Conservation (phyloP, 2,329 filamentous ascomycete genomes). For the Teratosphaeria destructans region DNA sequence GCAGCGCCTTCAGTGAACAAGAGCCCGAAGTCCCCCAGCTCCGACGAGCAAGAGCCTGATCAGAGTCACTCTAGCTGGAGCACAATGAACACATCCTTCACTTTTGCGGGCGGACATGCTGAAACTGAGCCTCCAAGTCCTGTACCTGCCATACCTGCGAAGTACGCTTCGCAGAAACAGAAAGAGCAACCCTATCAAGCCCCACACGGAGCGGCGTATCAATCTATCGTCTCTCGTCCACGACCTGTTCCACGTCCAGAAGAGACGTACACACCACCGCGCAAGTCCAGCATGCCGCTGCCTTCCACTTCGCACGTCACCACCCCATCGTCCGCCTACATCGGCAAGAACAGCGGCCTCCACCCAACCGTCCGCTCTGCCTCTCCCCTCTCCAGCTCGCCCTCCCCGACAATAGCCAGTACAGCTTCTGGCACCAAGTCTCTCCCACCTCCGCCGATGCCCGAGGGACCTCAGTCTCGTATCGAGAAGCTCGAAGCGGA, state of each 20-base stretch:
- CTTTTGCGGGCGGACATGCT: slow-evolving; percentile 23
- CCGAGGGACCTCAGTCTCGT: slow-evolving; percentile 27
- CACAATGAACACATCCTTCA: slow-evolving; percentile 28
- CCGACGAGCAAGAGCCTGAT: background rate
- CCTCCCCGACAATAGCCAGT: background rate
- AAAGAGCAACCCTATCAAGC: background rate
- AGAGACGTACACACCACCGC: slow-evolving; percentile 7
- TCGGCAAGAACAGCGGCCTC: background rate
- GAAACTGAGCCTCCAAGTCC: slow-evolving; percentile 34
- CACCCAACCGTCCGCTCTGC: slow-evolving; percentile 1
- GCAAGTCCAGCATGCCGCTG: slow-evolving; percentile 1
- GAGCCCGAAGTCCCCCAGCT: background rate
- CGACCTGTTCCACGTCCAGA: slow-evolving; percentile 22
- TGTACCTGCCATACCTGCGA: slow-evolving; percentile 26
- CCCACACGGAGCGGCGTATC: slow-evolving; percentile 10
- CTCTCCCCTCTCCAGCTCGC: slow-evolving; percentile 1
- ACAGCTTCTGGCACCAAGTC: slow-evolving; percentile 11
- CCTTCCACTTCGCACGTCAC: background rate
- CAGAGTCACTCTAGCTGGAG: slow-evolving; percentile 34
- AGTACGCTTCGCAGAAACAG: slow-evolving; percentile 10
- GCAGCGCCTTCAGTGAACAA: slow-evolving; percentile 12
- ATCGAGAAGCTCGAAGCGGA: slow-evolving; percentile 57
- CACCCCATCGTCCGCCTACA: background rate
- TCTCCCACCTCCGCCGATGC: slow-evolving; percentile 22
- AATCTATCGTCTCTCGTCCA: slow-evolving; percentile 25